These are phyloP conservation scores for Austroboletus sp. DNA, from an alignment of 1,284 basidiomycete species.

Conservation along the genomic window DNA sequence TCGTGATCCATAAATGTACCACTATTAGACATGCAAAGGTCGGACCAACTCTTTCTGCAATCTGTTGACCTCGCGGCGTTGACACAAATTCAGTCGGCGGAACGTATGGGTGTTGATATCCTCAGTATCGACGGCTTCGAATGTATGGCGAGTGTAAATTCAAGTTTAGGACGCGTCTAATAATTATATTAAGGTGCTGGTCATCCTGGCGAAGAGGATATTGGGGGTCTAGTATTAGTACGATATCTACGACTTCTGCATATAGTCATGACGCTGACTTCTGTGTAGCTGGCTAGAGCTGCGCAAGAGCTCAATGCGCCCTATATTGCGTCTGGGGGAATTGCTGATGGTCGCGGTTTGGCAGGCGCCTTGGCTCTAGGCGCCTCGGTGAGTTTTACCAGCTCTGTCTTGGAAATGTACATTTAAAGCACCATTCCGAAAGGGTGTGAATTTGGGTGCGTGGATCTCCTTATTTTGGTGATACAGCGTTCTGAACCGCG, in stretches of 20 bases:
- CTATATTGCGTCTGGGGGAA: slow-evolving; percentile 84
- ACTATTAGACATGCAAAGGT: slow-evolving; percentile 82
- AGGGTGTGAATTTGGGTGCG: slow-evolving; percentile 83
- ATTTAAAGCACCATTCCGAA: not conserved
- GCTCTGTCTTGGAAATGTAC: not conserved
- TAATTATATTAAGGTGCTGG: slow-evolving; percentile 60
- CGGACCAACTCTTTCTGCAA: not conserved
- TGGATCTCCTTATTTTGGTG: not conserved
- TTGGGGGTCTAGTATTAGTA: slow-evolving; percentile 84
- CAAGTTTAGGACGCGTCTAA: slow-evolving; percentile 1
- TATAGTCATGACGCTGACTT: not conserved
- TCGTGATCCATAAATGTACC: slow-evolving; percentile 89
- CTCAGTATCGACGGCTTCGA: slow-evolving; percentile 87
- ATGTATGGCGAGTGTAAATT: slow-evolving; percentile 42
- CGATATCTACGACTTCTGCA: slow-evolving; percentile 15
- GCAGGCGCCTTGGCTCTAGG: slow-evolving; percentile 80
- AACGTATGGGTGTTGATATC: slow-evolving; percentile 75
- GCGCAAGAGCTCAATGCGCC: slow-evolving; percentile 80
- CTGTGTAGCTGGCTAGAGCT: slow-evolving; percentile 70
- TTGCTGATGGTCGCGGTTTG: slow-evolving; percentile 77
- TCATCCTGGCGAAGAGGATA: slow-evolving; percentile 92
- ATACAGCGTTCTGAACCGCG: slow-evolving; percentile 1
- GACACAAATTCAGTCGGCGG: slow-evolving; percentile 50
- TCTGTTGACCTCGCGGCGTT: slow-evolving; percentile 1
- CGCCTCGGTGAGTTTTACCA: slow-evolving; percentile 53